phyloP scores from a whole-genome alignment of 2,329 filamentous ascomycete genomes.

The Paecilomyces variotii region DNA sequence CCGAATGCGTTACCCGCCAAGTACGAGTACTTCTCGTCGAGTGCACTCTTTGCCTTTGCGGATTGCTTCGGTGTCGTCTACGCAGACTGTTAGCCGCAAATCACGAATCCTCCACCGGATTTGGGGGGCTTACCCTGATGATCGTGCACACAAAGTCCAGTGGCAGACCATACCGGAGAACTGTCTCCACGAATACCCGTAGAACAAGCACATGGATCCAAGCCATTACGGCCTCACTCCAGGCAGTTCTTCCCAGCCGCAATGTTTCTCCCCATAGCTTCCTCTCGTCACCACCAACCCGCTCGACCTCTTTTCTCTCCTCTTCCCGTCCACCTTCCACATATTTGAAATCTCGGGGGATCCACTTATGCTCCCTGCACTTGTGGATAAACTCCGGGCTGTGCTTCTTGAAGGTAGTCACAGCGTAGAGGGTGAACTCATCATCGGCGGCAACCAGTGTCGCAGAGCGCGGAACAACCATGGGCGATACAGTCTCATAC shows the following conservation, averaged over 20 bases:
- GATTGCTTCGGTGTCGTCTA: conserved; percentile 76
- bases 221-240: conserved; percentile 92
- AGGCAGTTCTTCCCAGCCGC: conserved; percentile 79
- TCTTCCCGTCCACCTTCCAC: conserved; percentile 83
- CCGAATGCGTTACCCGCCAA: conserved; percentile 91
- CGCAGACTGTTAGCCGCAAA: not conserved
- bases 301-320: conserved; percentile 78
- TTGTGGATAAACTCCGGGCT: conserved; percentile 83
- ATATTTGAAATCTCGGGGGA: conserved; percentile 88
- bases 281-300: conserved; percentile 73
- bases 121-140: conserved; percentile 59
- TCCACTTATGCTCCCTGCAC: conserved; percentile 88
- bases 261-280: conserved; percentile 91
- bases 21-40: conserved; percentile 83
- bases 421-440: conserved; percentile 81
- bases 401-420: conserved; percentile 90
- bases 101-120: not conserved
- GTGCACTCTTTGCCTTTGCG: conserved; percentile 67
- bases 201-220: conserved; percentile 89
- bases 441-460: conserved; percentile 73
- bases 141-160: conserved; percentile 80
- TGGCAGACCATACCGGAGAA: conserved; percentile 89
- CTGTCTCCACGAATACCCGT: conserved; percentile 93
- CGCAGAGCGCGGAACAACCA: conserved; percentile 89
- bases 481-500: conserved; percentile 81